phyloP scores from a whole-genome alignment of 768 basidiomycete genomes.

The Kwoniella heveanensis region DNA sequence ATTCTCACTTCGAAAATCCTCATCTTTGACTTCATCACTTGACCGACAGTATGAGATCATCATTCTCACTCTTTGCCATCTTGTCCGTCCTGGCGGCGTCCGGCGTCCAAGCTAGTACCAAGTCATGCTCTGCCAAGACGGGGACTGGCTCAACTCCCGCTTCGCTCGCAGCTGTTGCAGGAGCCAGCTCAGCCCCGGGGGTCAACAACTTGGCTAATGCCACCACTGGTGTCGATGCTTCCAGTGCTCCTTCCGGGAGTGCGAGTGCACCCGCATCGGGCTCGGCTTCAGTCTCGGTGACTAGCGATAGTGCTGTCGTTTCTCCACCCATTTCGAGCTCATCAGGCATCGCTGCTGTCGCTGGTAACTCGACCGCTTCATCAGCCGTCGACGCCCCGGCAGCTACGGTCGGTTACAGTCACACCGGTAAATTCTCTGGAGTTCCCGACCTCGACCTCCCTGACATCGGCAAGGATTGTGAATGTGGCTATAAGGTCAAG shows the following conservation, averaged over 20 bases:
- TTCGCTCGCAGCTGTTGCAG: not conserved
- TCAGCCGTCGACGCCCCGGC: not conserved
- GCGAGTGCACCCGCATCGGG: no score
- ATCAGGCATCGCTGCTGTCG: no score
- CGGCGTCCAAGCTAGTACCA: not conserved
- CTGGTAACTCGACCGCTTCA: not conserved
- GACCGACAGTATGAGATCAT: not conserved
- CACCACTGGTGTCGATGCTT: not conserved
- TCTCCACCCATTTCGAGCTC: not conserved
- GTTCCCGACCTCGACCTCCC: not conserved
- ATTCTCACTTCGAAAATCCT: no score
- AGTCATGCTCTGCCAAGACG: not conserved
- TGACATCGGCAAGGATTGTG: not conserved
- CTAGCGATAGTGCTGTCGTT: not conserved
- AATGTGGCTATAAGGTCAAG: conserved; percentile 11
- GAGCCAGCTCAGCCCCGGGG: not conserved
- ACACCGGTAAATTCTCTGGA: not conserved
- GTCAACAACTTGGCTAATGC: not conserved
- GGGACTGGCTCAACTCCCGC: not conserved
- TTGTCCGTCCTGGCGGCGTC: not conserved
- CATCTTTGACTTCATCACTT: no score
- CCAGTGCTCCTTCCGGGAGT: not conserved
- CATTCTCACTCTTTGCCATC: not conserved
- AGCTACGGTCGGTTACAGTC: not conserved
- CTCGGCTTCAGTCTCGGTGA: not conserved